Conservation (phyloP, 495 filamentous ascomycete genomes). For the Cairneyella variabilis region DNA sequence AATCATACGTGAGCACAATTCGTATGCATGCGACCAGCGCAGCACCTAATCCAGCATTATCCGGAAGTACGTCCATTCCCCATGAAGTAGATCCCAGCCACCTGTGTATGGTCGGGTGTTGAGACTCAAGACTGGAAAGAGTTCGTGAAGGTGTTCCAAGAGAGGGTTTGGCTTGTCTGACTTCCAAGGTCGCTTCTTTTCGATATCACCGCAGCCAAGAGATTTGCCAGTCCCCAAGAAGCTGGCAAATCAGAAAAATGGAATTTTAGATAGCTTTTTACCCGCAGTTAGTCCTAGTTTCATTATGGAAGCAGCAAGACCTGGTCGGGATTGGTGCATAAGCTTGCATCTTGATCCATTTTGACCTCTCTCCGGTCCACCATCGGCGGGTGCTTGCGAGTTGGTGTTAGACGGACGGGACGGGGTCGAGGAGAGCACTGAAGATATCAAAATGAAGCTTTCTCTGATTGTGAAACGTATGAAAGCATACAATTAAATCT, state of each 20-base stretch:
- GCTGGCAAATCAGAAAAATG: background rate
- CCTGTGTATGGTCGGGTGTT: background rate
- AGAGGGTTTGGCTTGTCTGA: background rate
- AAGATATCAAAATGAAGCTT: no score
- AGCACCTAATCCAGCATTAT: background rate
- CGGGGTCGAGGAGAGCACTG: no score
- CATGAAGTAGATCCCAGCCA: background rate
- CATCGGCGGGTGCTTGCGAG: background rate
- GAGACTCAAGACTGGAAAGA: background rate
- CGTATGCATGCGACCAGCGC: background rate
- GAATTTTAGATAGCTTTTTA: slow-evolving; percentile 6
- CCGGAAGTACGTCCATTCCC: no score
- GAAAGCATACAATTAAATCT: no score
- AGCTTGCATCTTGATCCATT: background rate
- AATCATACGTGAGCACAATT: slow-evolving; percentile 7
- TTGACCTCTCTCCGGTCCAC: background rate
- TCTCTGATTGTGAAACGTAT: no score
- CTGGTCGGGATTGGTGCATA: slow-evolving; percentile 5
- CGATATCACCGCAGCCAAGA: slow-evolving; percentile 4
- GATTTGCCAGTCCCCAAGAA: background rate
- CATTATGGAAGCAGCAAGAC: slow-evolving; percentile 12
- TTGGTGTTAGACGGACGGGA: no score
- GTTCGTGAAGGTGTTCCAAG: background rate
- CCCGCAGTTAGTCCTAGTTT: slow-evolving; percentile 17
- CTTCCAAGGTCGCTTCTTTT: background rate